Conservation (phyloP, 2,329 filamentous ascomycete genomes). For the Cladorrhinum sp. region DNA sequence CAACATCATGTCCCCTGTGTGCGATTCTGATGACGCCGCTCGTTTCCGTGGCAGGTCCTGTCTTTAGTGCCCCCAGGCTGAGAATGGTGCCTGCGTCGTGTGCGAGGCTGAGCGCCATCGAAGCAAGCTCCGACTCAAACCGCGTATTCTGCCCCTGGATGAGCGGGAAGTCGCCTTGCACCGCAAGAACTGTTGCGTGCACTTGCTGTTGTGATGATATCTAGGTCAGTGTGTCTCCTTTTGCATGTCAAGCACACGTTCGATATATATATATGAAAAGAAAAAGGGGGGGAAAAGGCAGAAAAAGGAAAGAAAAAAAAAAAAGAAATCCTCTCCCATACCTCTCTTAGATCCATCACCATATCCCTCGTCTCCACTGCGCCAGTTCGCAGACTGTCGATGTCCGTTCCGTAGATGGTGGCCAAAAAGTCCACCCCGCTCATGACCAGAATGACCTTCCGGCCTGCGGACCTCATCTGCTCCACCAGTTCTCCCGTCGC, state of each 20-base stretch:
- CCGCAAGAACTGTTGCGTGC: no score
- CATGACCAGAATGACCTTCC: conserved; percentile 57
- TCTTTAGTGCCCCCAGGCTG: conserved; percentile 73
- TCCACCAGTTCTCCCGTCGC: conserved; percentile 41
- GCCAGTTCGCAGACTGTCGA: conserved; percentile 35
- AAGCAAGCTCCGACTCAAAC: conserved; percentile 67
- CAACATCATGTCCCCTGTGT: conserved; percentile 43
- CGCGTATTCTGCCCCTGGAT: conserved; percentile 58
- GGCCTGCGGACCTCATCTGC: conserved; percentile 30
- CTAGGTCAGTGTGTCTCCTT: no score
- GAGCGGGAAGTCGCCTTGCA: conserved; percentile 70
- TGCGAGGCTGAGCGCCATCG: conserved; percentile 68
- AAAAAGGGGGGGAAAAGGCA: no score
- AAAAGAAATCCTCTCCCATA: conserved; percentile 32
- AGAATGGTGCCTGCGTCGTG: conserved; percentile 72
- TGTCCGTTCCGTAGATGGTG: conserved; percentile 40
- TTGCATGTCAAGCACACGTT: conserved; percentile 49
- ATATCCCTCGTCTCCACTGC: conserved; percentile 49
- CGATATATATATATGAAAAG: no score
- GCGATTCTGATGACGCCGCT: conserved; percentile 82
- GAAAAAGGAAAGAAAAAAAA: no score
- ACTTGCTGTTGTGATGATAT: no score
- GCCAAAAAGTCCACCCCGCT: conserved; percentile 67
- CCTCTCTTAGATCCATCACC: conserved; percentile 60
- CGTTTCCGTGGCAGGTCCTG: conserved; percentile 84